Base-by-base conservation (phyloP, 345 rosid genomes). In the Leavenworthia alabamica region DNA sequence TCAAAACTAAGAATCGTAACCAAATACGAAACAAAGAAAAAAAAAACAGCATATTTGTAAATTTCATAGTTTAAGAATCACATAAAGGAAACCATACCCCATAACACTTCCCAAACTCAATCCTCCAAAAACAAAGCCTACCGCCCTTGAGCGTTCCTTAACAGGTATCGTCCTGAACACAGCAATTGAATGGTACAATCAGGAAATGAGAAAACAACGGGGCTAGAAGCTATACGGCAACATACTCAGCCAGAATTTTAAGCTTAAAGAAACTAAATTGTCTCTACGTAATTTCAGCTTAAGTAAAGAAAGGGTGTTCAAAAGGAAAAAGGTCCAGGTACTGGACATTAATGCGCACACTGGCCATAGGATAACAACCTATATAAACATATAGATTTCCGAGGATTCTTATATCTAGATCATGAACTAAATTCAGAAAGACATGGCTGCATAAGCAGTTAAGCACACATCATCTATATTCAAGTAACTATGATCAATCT, bases 81-180 rank as follows among this genome's bases (percentile, higher is more conserved):
- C 7, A 58, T 55, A 14, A 51, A 65, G 56, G 7, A 69, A 56
- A 74, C 44, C 81, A 67, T 92, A 92, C 98, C 98, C 96, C 15
- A 75, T 3, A 56, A 92, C 95, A 73, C 96, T 92, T 78, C 96
- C 96, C 27, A 89, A 80, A 66, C 96, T 89, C 33, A 89, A 68
- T 74, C 98, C 95, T 68, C 98, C 89, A 61, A 89, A 92, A 43
- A 89, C 95, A 70, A 92, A 85, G 64, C 89, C 86, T 24, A 92
- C 96, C 13, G 96, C 96, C 44, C 96, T 79, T 62, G 98, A 89
- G 47, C 95, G 95, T 67, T 89, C 95, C 72, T 83, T 83, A 66
- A 89, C 65, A 58, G 96, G 98, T 71, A 86, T 89, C 28, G 81
- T 60, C 80, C 98, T 92, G 89, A 77, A 75, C 37, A 48, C 46